A percentile compares a stretch with the other conserved stretches of the same genome.
These are phyloP conservation scores for Wickerhamomyces tratensis DNA, from an alignment of 805 yeast genomes.

Conservation along the genomic window DNA sequence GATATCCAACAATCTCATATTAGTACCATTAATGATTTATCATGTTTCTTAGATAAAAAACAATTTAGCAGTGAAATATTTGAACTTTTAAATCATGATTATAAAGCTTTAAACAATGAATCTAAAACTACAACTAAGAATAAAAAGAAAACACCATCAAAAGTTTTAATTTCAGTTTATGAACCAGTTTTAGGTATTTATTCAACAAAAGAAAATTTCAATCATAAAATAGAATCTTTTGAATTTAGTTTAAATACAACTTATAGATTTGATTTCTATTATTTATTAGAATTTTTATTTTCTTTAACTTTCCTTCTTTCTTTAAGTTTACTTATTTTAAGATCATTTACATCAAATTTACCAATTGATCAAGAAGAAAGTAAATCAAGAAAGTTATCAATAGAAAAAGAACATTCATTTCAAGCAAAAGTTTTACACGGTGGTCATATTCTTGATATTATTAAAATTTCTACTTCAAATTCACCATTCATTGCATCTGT, in stretches of 20 bases:
- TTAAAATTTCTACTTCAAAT: conserved; percentile 47
- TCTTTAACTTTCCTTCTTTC: conserved; percentile 43
- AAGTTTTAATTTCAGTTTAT: conserved; percentile 12
- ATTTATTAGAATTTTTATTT: conserved; percentile 45
- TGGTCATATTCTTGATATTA: conserved; percentile 54
- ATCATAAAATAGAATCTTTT: background rate
- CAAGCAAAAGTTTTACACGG: conserved; percentile 34
- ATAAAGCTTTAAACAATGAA: background rate
- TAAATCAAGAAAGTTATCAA: conserved; percentile 5
- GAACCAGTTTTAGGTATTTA: conserved; percentile 17
- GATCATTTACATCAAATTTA: conserved; percentile 20
- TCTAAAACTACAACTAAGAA: conserved; percentile 1
- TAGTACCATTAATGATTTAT: background rate
- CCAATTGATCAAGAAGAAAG: conserved; percentile 10
- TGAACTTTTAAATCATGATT: conserved; percentile 1
- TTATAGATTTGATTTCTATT: conserved; percentile 39
- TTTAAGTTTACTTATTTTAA: conserved; percentile 34
- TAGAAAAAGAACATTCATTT: conserved; percentile 14
- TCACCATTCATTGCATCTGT: conserved; percentile 58
- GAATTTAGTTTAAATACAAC: conserved; percentile 17
- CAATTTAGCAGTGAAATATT: conserved; percentile 12
- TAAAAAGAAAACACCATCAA: conserved; percentile 1
- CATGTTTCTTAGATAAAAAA: conserved; percentile 8
- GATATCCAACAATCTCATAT: background rate
- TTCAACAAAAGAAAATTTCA: background rate